Conservation (phyloP, 352 stramenopile genomes). For the Globisporangium megalacanthum region DNA sequence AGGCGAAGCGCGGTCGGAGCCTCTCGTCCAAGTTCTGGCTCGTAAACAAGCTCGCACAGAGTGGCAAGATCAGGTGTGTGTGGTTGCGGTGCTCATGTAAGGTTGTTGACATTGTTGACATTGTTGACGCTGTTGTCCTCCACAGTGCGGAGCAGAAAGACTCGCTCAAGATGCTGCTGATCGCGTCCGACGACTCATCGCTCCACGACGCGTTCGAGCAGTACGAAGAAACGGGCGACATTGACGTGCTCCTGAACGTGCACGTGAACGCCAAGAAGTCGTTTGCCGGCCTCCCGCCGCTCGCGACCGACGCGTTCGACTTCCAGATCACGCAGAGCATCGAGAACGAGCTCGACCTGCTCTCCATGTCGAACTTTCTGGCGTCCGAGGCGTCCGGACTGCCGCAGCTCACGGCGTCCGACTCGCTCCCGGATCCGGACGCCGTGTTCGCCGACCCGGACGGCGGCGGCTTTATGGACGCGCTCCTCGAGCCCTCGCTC, state of each 20-base stretch:
- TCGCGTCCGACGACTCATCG: constrained; percentile 65
- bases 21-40: constrained; percentile 85
- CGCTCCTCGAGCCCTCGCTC: constrained; percentile 45
- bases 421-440: constrained; percentile 1
- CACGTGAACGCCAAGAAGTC: constrained; percentile 62
- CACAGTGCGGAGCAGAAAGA: constrained; percentile 74
- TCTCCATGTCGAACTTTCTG: constrained; percentile 65
- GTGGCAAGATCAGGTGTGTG: constrained; percentile 66
- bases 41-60: constrained; percentile 75
- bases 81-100: background rate
- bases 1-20: constrained; percentile 62
- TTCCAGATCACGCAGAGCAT: constrained; percentile 79
- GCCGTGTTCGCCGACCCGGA: constrained; percentile 19
- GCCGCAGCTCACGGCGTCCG: constrained; percentile 7
- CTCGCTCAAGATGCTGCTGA: constrained; percentile 75
- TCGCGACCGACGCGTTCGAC: constrained; percentile 60
- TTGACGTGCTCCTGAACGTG: constrained; percentile 66
- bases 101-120: background rate
- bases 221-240: constrained; percentile 75
- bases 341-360: constrained; percentile 69
- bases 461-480: constrained; percentile 37
- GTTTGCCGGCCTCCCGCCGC: constrained; percentile 48
- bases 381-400: constrained; percentile 12
- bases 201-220: constrained; percentile 70
- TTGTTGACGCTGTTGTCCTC: background rate